Base-by-base conservation (phyloP, 2,329 filamentous ascomycete genomes). In the Stachybotrys chartarum region DNA sequence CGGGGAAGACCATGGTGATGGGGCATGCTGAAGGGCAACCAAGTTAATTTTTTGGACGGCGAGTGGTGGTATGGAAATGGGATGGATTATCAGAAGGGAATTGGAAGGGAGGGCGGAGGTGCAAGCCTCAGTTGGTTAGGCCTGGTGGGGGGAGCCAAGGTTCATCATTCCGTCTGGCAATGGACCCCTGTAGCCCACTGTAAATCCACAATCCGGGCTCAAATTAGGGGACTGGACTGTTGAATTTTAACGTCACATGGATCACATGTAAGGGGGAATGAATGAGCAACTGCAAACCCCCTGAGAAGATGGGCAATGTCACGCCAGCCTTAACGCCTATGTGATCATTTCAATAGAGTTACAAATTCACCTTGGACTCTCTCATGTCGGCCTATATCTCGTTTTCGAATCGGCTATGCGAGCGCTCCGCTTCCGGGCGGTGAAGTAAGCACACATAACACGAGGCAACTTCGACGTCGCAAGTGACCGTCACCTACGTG, bases 1-100 rank as follows among this genome's bases (percentile, higher is more conserved):
- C 74, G 58, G 75, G 72, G 60, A 80, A 73, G 55, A 75, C 76
- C 78, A 80, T 81, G 65, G 68, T 73, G 68, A 61, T 68, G 68
- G 68, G 57, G 70, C 69, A 71, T 73, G 61, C 61, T 69, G 65
- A 31, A 53, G 52, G 35, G 8, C 10, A 10, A 42, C 10, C 35
- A 42, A 14, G 10, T 42, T 4, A 24, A 42, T 14, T 10, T 10
- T 42, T 42, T 42, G 35, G 10, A 10, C 8, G 35, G 35, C 14
- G 10, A 10, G 35, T 42, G 35, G 35, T 42, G 35, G 14, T 14
- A 42, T 10, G 10, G 35, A 14, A 42, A 24, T 24, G 24, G 24
- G 24, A 24, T 24, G 4, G 24, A 24, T 24, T 24, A 24, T 24
- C 24, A 24, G 24, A 24, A 24, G 24, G 35, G 14, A 42, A 42